Evolutionary conservation across 805 yeast genomes (phyloP).

Genomic region (Pichia occidentalis): DNA sequence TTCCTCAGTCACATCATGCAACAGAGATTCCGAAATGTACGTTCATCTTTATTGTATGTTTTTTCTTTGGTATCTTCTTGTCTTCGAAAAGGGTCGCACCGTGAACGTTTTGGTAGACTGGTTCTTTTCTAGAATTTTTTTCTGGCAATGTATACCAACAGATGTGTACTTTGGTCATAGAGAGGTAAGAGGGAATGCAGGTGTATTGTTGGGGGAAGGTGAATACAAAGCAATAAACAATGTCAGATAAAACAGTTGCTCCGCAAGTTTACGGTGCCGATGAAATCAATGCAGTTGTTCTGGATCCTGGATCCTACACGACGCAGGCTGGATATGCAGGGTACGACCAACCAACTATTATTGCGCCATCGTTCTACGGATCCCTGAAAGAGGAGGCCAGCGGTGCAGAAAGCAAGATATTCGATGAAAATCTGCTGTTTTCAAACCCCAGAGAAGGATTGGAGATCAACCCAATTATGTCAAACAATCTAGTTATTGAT

Average conservation of each 20-base stretch:
- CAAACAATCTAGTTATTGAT: conserved; percentile 60
- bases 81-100: too few species aligned
- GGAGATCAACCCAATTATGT: conserved; percentile 51
- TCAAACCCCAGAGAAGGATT: conserved; percentile 41
- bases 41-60: too few species aligned
- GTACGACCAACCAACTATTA: conserved; percentile 75
- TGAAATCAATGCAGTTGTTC: conserved; percentile 84
- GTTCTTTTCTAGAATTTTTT: too few species aligned
- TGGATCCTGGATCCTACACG: conserved; percentile 82
- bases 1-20: too few species aligned
- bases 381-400: conserved; percentile 12
- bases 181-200: too few species aligned
- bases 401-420: conserved; percentile 7
- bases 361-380: conserved; percentile 68
- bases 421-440: conserved; percentile 29
- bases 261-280: conserved; percentile 58
- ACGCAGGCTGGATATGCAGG: conserved; percentile 92
- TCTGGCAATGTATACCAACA: too few species aligned
- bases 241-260: conserved; percentile 29
- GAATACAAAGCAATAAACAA: not conserved
- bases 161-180: too few species aligned
- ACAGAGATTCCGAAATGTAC: too few species aligned
- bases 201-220: too few species aligned
- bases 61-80: too few species aligned
- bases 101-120: too few species aligned